Percentiles rank a stretch among this genome's conserved stretches.
These are phyloP conservation scores for Suillus lakei DNA, from an alignment of 768 basidiomycete species.

Conservation along the genomic window DNA sequence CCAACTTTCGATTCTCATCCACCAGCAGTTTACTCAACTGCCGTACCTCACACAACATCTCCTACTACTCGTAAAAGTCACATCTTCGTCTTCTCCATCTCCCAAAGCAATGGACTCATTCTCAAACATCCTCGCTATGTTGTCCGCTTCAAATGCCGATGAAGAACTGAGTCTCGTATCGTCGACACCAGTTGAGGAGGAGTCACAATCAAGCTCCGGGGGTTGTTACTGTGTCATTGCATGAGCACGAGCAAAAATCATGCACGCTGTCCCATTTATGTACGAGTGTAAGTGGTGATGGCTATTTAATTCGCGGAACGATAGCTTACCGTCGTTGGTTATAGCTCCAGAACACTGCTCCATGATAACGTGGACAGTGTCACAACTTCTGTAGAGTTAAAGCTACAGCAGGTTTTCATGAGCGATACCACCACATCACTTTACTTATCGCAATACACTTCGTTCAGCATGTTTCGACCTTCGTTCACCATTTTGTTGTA, in stretches of 20 bases:
- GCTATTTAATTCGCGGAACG: not conserved
- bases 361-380: not conserved
- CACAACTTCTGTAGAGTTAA: not conserved
- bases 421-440: not conserved
- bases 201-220: not conserved
- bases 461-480: not conserved
- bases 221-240: slow-evolving; percentile 2
- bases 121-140: not conserved
- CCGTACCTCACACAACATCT: not conserved
- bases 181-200: slow-evolving; percentile 1
- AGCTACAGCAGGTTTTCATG: not conserved
- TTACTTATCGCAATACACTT: not conserved
- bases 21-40: not conserved
- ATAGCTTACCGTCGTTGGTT: not conserved
- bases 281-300: not conserved
- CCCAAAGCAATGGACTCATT: not conserved
- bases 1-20: not conserved
- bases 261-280: no score
- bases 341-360: not conserved
- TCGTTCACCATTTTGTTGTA: not conserved
- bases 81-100: not conserved
- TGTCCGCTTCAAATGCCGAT: not conserved
- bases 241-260: not conserved
- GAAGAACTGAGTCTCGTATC: not conserved
- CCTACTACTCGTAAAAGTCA: not conserved